Percentiles rank a stretch among this genome's conserved stretches.
These are phyloP conservation scores for Phoenix roebelenii DNA, from an alignment of 176 grass and related monocot genomes.

Conservation along the genomic window DNA sequence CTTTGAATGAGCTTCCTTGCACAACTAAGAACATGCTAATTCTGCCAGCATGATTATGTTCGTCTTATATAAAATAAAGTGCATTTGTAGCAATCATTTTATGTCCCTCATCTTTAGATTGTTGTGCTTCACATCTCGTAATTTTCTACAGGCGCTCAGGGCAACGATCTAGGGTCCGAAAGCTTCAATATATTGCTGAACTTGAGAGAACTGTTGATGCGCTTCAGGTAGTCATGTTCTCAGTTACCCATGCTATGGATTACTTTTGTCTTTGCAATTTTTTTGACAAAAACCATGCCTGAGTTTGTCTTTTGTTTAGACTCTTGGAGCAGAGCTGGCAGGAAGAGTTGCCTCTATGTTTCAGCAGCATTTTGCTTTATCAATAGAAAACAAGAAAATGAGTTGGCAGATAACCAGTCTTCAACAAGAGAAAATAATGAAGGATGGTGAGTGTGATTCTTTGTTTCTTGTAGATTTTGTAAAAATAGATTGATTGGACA, in stretches of 20 bases:
- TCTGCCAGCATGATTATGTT: too few relatives aligned
- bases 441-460: conserved; percentile 50
- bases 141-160: conserved; percentile 68
- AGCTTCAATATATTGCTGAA: conserved; percentile 98
- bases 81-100: too few relatives aligned
- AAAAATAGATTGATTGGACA: background rate
- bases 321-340: conserved; percentile 69
- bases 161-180: conserved; percentile 93
- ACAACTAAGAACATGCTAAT: too few relatives aligned
- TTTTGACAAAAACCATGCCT: conserved; percentile 10
- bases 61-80: too few relatives aligned
- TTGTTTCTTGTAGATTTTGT: conserved; percentile 7
- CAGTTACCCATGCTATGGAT: background rate
- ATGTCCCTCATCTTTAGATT: background rate
- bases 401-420: conserved; percentile 53
- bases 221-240: conserved; percentile 47
- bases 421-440: conserved; percentile 69
- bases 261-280: conserved; percentile 7
- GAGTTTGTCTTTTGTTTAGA: conserved; percentile 38
- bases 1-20: too few relatives aligned
- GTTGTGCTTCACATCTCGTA: background rate
- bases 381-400: conserved; percentile 77
- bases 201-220: conserved; percentile 79
- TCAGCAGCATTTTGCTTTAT: conserved; percentile 68
- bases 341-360: conserved; percentile 69